phyloP scores from a whole-genome alignment of 1,284 basidiomycete genomes.

The Bjerkandera adusta region DNA sequence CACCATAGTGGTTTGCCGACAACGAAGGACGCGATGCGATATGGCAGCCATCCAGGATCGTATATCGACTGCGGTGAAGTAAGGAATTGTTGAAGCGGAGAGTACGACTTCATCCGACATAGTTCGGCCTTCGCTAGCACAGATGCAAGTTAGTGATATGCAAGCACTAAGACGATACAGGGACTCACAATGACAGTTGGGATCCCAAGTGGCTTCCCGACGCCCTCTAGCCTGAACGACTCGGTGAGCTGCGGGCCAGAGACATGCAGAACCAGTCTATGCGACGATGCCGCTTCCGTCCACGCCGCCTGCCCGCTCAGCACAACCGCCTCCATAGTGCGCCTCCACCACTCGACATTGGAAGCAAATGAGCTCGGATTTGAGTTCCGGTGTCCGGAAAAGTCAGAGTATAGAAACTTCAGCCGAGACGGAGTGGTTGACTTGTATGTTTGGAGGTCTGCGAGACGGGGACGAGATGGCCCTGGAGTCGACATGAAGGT shows the following conservation, averaged over 20 bases:
- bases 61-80: conserved; percentile 61
- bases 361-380: conserved; percentile 83
- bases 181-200: conserved; percentile 78
- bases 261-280: conserved; percentile 66
- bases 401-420: conserved; percentile 85
- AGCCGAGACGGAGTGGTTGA: conserved; percentile 61
- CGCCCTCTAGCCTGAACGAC: conserved; percentile 59
- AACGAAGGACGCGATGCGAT: conserved; percentile 66
- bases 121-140: conserved; percentile 65
- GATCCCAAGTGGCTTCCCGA: conserved; percentile 80
- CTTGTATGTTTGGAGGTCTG: conserved; percentile 47
- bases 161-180: conserved; percentile 11
- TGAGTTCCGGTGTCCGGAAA: conserved; percentile 78
- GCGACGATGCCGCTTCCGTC: conserved; percentile 31
- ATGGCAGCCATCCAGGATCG: conserved; percentile 65
- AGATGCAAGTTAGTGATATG: no score
- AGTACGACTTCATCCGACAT: conserved; percentile 40
- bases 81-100: conserved; percentile 59
- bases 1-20: conserved; percentile 84
- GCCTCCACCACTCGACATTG: conserved; percentile 87
- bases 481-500: conserved; percentile 20
- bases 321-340: conserved; percentile 63
- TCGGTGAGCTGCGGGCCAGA: conserved; percentile 55
- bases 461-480: conserved; percentile 19
- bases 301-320: conserved; percentile 58